phyloP scores from a whole-genome alignment of 2,329 filamentous ascomycete genomes.

The Raffaelea deltoideospora region DNA sequence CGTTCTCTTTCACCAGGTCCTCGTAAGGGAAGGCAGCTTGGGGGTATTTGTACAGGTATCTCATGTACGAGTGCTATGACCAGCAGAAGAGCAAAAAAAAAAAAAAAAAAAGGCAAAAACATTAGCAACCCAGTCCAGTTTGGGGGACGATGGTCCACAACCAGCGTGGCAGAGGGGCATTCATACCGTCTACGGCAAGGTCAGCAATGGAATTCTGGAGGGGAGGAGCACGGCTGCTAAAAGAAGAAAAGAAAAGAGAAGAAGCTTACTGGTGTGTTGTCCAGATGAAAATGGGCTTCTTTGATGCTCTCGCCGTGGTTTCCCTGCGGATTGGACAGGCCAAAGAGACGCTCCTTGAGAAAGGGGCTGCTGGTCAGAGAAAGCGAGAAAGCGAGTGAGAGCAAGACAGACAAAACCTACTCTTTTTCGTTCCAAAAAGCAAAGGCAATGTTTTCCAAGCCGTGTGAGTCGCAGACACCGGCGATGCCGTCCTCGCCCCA shows the following conservation, averaged over 20 bases:
- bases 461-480: slow-evolving; percentile 82
- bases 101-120: no score
- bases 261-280: slow-evolving; percentile 62
- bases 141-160: no score
- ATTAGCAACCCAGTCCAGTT: no score
- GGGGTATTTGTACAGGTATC: slow-evolving; percentile 94
- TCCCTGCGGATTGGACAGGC: slow-evolving; percentile 87
- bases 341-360: slow-evolving; percentile 88
- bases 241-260: neutral
- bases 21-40: slow-evolving; percentile 87
- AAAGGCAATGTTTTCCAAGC: slow-evolving; percentile 83
- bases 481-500: slow-evolving; percentile 98
- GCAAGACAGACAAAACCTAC: slow-evolving; percentile 29
- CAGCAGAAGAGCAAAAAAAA: no score
- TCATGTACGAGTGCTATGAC: slow-evolving; percentile 91
- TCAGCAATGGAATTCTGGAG: no score
- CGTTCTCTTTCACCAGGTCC: slow-evolving; percentile 74
- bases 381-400: neutral
- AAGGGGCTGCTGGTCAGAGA: slow-evolving; percentile 53
- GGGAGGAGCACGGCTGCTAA: neutral
- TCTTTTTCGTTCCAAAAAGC: slow-evolving; percentile 97
- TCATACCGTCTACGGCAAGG: neutral
- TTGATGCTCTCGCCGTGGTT: slow-evolving; percentile 97
- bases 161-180: neutral
- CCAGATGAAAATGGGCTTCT: slow-evolving; percentile 89